phyloP scores from a whole-genome alignment of 2,329 filamentous ascomycete species.

The Fusarium sp. region DNA sequence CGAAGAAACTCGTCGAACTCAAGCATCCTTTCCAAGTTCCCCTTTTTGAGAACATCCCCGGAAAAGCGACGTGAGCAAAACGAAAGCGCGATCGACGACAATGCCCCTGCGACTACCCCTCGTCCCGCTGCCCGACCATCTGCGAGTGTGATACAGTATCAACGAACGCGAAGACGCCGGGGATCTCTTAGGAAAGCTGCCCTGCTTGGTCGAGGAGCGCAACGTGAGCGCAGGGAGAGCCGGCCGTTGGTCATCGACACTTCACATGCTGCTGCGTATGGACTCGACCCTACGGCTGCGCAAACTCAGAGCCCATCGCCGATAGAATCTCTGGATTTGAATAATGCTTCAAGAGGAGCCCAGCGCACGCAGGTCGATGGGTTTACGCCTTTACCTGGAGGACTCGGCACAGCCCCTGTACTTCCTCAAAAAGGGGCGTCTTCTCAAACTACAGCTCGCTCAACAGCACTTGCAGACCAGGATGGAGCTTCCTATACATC shows the following conservation, averaged over 20 bases:
- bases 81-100: constrained; percentile 55
- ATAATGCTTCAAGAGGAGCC: constrained; percentile 58
- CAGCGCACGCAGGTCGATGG: constrained; percentile 62
- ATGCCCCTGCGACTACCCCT: constrained; percentile 52
- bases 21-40: constrained; percentile 75
- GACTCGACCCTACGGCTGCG: constrained; percentile 29
- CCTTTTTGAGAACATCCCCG: constrained; percentile 69
- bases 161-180: constrained; percentile 74
- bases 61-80: constrained; percentile 50
- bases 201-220: constrained; percentile 79
- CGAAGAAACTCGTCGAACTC: constrained; percentile 68
- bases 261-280: constrained; percentile 46
- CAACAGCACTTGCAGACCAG: constrained; percentile 30
- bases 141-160: constrained; percentile 54
- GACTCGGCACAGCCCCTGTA: constrained; percentile 24
- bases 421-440: constrained; percentile 22
- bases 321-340: constrained; percentile 59
- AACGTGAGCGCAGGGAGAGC: constrained; percentile 68
- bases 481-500: constrained; percentile 59
- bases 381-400: constrained; percentile 54
- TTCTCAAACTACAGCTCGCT: constrained; percentile 29
- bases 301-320: constrained; percentile 41
- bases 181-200: constrained; percentile 91
- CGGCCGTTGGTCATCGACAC: constrained; percentile 60
- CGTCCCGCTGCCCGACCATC: constrained; percentile 44